Evolutionary conservation across 495 filamentous ascomycete genomes (phyloP).

Genomic region (Cairneyella variabilis): DNA sequence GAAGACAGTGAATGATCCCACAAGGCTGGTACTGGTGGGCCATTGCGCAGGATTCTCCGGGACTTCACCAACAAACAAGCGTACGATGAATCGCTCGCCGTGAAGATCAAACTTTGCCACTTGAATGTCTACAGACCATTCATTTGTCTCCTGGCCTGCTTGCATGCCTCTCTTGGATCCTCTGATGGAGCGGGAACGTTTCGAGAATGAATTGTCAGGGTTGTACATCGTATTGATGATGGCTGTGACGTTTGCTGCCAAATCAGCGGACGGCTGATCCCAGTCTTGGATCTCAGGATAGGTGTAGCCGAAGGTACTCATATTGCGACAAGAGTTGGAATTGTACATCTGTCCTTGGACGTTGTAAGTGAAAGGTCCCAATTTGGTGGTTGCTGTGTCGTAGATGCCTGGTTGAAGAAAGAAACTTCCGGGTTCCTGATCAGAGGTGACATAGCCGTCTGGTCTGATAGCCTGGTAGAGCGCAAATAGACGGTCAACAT

Average conservation of each 20-base stretch:
- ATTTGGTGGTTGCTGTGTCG: slow-evolving; percentile 22
- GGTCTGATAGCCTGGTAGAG: slow-evolving; percentile 38
- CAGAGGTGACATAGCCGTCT: slow-evolving; percentile 27
- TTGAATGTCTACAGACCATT: slow-evolving; percentile 60
- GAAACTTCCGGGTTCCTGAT: slow-evolving; percentile 46
- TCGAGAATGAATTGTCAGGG: neutral
- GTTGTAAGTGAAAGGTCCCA: slow-evolving; percentile 28
- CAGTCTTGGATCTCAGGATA: slow-evolving; percentile 29
- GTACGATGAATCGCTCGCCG: slow-evolving; percentile 48
- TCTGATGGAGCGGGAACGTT: neutral
- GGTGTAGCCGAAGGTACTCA: slow-evolving; percentile 27
- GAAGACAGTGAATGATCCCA: slow-evolving; percentile 56
- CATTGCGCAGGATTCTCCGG: slow-evolving; percentile 27
- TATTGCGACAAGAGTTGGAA: slow-evolving; percentile 16
- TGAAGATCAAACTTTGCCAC: slow-evolving; percentile 53
- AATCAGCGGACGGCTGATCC: slow-evolving; percentile 8
- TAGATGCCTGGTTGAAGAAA: slow-evolving; percentile 26
- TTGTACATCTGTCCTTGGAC: slow-evolving; percentile 15
- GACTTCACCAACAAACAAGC: slow-evolving; percentile 55
- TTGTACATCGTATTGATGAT: slow-evolving; percentile 55
- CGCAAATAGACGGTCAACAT: slow-evolving; percentile 39
- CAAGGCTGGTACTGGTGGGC: slow-evolving; percentile 38
- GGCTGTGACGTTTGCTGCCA: slow-evolving; percentile 27
- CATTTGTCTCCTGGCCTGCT: slow-evolving; percentile 22
- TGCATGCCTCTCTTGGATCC: neutral